Conservation (phyloP, 129 eudicot species). For the Dittrichia graveolens region DNA sequence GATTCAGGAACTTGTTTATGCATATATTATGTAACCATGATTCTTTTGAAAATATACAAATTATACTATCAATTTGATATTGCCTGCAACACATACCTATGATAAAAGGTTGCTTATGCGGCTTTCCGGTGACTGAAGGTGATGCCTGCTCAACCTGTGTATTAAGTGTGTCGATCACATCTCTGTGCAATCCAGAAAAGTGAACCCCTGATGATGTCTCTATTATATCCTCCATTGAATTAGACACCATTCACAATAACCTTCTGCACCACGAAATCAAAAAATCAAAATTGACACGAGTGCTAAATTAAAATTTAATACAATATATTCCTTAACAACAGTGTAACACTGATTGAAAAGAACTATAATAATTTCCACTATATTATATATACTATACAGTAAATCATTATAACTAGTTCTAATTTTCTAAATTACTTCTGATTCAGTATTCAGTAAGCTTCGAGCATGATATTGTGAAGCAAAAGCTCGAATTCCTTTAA, state of each 20-base stretch:
- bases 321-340: neutral
- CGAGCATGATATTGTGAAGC: neutral
- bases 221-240: slow-evolving; percentile 55
- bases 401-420: neutral
- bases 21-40: neutral
- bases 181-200: slow-evolving; percentile 82
- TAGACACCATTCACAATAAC: slow-evolving; percentile 49
- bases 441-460: neutral
- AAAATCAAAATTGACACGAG: neutral
- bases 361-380: too few species aligned
- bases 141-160: slow-evolving; percentile 56
- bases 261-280: slow-evolving; percentile 14
- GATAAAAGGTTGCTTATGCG: slow-evolving; percentile 72
- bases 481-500: neutral
- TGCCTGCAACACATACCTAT: slow-evolving; percentile 55
- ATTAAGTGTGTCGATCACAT: slow-evolving; percentile 43
- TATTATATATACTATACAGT: too few species aligned
- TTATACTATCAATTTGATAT: neutral
- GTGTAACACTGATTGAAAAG: neutral
- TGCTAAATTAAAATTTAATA: neutral
- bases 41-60: neutral
- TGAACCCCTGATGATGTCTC: slow-evolving; percentile 76
- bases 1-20: neutral
- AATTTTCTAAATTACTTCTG: neutral
- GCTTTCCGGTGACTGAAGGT: slow-evolving; percentile 49